Conservation (phyloP, 2,329 filamentous ascomycete genomes). For the Arthrocladium fulminans region DNA sequence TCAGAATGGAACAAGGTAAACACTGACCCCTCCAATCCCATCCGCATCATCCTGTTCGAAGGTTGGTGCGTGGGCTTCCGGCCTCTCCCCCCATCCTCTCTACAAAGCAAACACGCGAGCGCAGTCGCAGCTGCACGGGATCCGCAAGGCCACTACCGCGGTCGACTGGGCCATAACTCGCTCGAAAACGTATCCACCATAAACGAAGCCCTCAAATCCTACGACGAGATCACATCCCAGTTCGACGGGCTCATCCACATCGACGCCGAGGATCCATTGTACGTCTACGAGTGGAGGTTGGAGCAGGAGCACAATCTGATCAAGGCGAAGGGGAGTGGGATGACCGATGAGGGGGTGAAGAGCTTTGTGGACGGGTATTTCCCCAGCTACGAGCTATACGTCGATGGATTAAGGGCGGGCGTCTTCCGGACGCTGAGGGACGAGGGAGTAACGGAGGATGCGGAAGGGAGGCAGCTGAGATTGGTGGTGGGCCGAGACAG, state of each 20-base stretch:
- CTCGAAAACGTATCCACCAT: slow-evolving; percentile 49
- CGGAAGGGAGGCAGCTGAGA: slow-evolving; percentile 48
- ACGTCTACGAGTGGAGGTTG: slow-evolving; percentile 75
- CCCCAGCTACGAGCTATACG: slow-evolving; percentile 63
- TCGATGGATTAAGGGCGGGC: slow-evolving; percentile 50
- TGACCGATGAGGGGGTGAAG: slow-evolving; percentile 72
- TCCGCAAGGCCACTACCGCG: slow-evolving; percentile 32
- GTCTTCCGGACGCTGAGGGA: slow-evolving; percentile 37
- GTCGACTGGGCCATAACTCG: slow-evolving; percentile 46
- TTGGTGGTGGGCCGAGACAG: slow-evolving; percentile 54
- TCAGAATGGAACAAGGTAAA: slow-evolving; percentile 52
- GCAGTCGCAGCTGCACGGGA: slow-evolving; percentile 41
- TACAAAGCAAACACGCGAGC: slow-evolving; percentile 46
- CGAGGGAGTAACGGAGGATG: slow-evolving; percentile 3
- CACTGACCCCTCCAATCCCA: slow-evolving; percentile 25
- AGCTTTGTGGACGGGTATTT: slow-evolving; percentile 67
- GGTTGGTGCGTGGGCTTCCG: slow-evolving; percentile 88
- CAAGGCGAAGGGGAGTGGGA: slow-evolving; percentile 59
- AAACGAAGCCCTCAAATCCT: slow-evolving; percentile 49
- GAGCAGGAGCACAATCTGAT: slow-evolving; percentile 70
- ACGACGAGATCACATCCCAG: slow-evolving; percentile 50
- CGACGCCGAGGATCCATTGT: slow-evolving; percentile 62
- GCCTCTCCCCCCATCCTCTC: slow-evolving; percentile 47
- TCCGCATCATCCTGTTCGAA: slow-evolving; percentile 69
- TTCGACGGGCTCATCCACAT: slow-evolving; percentile 59